Evolutionary conservation across 2,329 filamentous ascomycete genomes (phyloP).

Genomic region (Stagonosporopsis rhizophila): DNA sequence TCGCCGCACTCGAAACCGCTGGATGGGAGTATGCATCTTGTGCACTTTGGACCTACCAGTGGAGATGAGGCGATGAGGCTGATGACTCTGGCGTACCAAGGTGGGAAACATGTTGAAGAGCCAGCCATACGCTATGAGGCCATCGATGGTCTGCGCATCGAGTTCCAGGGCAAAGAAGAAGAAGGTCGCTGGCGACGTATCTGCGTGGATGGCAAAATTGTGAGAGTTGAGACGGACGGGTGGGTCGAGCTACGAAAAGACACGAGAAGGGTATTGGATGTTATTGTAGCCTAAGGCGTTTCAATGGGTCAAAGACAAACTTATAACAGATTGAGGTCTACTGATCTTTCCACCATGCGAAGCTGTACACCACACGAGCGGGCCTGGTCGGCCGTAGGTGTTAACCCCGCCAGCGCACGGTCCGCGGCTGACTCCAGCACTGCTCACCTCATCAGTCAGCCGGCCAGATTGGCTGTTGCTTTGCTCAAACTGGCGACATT

Average conservation of each 20-base stretch:
- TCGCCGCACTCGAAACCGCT: constrained; percentile 75
- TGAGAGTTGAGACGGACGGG: constrained; percentile 73
- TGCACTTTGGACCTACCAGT: constrained; percentile 74
- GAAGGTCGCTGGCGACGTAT: constrained; percentile 81
- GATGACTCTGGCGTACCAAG: constrained; percentile 70
- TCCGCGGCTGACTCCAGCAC: too few relatives aligned
- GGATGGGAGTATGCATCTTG: constrained; percentile 72
- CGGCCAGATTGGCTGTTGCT: too few relatives aligned
- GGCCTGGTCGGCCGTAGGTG: too few relatives aligned
- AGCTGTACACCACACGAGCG: too few relatives aligned
- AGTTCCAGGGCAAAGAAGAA: constrained; percentile 64
- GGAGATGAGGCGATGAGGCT: constrained; percentile 75
- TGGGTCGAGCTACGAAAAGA: constrained; percentile 71
- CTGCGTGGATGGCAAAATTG: constrained; percentile 91
- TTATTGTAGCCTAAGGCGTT: constrained; percentile 22
- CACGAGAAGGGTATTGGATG: constrained; percentile 49
- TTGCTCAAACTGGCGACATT: too few relatives aligned
- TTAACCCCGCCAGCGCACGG: too few relatives aligned
- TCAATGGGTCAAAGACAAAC: background rate
- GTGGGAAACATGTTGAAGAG: constrained; percentile 63
- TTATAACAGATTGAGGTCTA: background rate
- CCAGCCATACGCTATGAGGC: constrained; percentile 71
- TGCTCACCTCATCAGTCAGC: too few relatives aligned
- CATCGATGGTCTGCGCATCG: constrained; percentile 71
- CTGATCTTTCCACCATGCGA: too few relatives aligned